Conservation (phyloP, 805 yeast genomes). For the Sugiyamaella qingdaonensis region DNA sequence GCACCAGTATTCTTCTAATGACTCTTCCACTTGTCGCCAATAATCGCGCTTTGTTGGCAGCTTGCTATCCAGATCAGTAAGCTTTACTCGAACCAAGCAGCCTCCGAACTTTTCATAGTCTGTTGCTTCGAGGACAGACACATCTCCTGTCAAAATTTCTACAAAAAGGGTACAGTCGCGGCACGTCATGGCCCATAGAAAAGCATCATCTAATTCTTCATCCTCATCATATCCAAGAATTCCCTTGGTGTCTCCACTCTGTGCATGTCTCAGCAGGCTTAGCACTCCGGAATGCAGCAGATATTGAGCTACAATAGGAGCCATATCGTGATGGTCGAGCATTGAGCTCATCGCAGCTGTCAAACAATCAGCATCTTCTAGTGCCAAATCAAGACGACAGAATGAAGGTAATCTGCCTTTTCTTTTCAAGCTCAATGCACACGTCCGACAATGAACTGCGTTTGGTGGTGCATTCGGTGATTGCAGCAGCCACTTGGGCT, state of each 20-base stretch:
- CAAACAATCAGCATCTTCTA: slow-evolving; percentile 29
- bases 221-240: slow-evolving; percentile 15
- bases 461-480: slow-evolving; percentile 38
- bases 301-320: slow-evolving; percentile 11
- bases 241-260: slow-evolving; percentile 27
- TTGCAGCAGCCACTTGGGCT: slow-evolving; percentile 59
- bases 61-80: slow-evolving; percentile 53
- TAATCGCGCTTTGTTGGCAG: slow-evolving; percentile 40
- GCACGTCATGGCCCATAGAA: slow-evolving; percentile 49
- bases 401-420: slow-evolving; percentile 37
- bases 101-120: slow-evolving; percentile 18
- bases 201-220: slow-evolving; percentile 36
- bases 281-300: slow-evolving; percentile 20
- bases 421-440: slow-evolving; percentile 43
- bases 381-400: slow-evolving; percentile 46
- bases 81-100: slow-evolving; percentile 36
- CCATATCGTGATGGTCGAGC: background rate
- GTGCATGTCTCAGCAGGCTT: slow-evolving; percentile 30
- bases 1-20: slow-evolving; percentile 12
- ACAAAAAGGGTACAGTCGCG: slow-evolving; percentile 55
- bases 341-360: slow-evolving; percentile 1
- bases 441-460: slow-evolving; percentile 49
- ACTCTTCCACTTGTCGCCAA: slow-evolving; percentile 45
- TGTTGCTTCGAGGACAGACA: background rate
- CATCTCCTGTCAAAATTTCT: slow-evolving; percentile 34